Base-by-base conservation (phyloP, 164 flowering plant genomes). In the Hamamelis virginiana region DNA sequence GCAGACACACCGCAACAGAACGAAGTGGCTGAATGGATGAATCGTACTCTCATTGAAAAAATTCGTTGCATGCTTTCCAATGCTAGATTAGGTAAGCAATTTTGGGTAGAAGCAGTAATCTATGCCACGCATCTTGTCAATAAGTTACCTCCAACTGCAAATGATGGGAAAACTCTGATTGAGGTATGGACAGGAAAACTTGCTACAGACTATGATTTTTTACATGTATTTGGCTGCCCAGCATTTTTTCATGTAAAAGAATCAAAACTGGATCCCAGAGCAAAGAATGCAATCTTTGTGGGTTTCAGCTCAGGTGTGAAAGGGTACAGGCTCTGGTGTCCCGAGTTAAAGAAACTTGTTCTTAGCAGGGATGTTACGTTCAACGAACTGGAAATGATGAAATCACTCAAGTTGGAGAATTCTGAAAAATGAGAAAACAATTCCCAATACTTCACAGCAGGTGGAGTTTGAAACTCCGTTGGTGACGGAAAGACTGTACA, bases 61-160 rank as follows among this genome's bases (percentile, higher is more conserved):
- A 70, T 57, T 43, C 53, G 47, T 0, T 73, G 76, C 50, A 72
- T 72, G 75, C 21, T 72, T 33, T 67, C 71, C n/a, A 27, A 74
- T 58, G 23, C 65, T 70, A 70, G 77, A 26, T 60, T 74, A 14
- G 65, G 61, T 70, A 69, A 69, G 47, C 45, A 19, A 19, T 69
- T 69, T 21, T 69, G 73, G 73, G 65, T 33, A 10, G 69, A 74
- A 22, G 60, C 66, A 0, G 0, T 64, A 2, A 21, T 28, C 28
- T 69, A 65, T 69, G 72, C 67, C 1, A 16, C 21, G 6, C 63
- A 71, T 33, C 21, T 64, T 25, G 14, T 64, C 47, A 69, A 69
- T n/a, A n/a, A 19, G 0, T 48, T 69, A 8, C 66, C 72, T 33
- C 1, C 23, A n/a, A 9, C 27, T 15, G 59, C 65, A n/a, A 23